Conservation (phyloP, 1,284 basidiomycete species). For the Uromyces viciae-fabae region DNA sequence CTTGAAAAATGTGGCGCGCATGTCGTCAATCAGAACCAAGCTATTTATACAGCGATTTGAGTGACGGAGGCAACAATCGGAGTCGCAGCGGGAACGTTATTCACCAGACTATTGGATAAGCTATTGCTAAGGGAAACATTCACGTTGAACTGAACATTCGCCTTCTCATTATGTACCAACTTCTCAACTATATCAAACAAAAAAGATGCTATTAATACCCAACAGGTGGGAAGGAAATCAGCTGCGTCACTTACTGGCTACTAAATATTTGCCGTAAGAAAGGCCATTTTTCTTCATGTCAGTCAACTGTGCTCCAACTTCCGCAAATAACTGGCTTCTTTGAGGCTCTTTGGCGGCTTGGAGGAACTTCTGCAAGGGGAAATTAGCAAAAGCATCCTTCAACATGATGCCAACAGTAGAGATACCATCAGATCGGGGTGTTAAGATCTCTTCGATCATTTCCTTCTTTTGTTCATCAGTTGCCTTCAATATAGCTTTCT, state of each 20-base stretch:
- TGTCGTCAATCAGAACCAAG: background rate
- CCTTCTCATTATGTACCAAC: constrained; percentile 36
- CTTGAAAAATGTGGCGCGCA: background rate
- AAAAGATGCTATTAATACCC: background rate
- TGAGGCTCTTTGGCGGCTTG: constrained; percentile 57
- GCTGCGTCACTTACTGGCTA: constrained; percentile 27
- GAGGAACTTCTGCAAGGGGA: constrained; percentile 54
- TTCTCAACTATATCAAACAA: constrained; percentile 20
- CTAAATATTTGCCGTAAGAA: constrained; percentile 42
- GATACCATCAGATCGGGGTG: constrained; percentile 63
- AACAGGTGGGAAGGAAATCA: background rate
- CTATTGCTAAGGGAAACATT: constrained; percentile 33
- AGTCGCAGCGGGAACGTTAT: constrained; percentile 9
- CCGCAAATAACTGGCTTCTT: constrained; percentile 63
- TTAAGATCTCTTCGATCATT: constrained; percentile 77
- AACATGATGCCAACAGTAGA: constrained; percentile 72
- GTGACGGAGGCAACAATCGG: constrained; percentile 5
- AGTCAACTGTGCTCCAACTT: constrained; percentile 66
- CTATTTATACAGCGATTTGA: constrained; percentile 18
- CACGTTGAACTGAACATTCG: constrained; percentile 33
- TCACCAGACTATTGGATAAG: constrained; percentile 2
- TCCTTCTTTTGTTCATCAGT: constrained; percentile 64
- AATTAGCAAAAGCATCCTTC: constrained; percentile 79
- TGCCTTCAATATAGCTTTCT: constrained; percentile 76
- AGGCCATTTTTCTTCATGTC: constrained; percentile 64